Percentiles rank a stretch among this genome's conserved stretches.
phyloP scores from a whole-genome alignment of 2,329 filamentous ascomycete species.

The Penicillium palitans region DNA sequence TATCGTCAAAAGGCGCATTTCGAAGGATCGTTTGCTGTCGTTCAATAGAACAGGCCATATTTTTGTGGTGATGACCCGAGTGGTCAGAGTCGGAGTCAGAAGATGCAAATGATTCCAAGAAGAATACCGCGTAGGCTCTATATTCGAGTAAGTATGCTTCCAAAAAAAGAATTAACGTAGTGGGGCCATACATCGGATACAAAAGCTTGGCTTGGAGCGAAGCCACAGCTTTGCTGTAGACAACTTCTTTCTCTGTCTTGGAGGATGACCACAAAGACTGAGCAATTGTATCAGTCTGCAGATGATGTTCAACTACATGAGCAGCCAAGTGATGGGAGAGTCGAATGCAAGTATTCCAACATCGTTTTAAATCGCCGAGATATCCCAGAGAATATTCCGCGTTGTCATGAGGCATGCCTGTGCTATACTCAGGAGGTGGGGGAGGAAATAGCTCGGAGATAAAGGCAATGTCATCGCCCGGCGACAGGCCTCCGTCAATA shows the following conservation, averaged over 20 bases:
- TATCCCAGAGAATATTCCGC: constrained; percentile 32
- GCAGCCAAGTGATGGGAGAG: constrained; percentile 30
- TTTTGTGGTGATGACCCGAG: background rate
- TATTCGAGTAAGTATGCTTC: background rate
- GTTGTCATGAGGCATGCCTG: constrained; percentile 16
- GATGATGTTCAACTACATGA: constrained; percentile 24
- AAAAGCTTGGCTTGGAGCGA: constrained; percentile 26
- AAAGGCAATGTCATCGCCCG: constrained; percentile 29
- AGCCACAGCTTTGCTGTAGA: constrained; percentile 27
- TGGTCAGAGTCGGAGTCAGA: background rate
- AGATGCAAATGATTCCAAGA: constrained; percentile 25
- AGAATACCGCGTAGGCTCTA: constrained; percentile 29
- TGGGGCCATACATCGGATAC: constrained; percentile 20
- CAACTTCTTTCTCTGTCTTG: constrained; percentile 28
- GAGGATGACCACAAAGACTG: constrained; percentile 23
- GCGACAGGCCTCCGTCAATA: constrained; percentile 9
- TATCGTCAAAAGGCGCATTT: constrained; percentile 25
- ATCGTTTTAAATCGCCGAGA: constrained; percentile 25
- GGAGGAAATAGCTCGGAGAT: constrained; percentile 30
- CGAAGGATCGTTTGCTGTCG: constrained; percentile 26
- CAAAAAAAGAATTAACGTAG: background rate
- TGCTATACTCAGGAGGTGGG: constrained; percentile 28
- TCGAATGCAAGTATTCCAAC: constrained; percentile 30
- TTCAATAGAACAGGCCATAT: constrained; percentile 11
- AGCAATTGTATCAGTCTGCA: constrained; percentile 21